phyloP scores from a whole-genome alignment of 164 flowering plant genomes.

The Liquidambar formosana region DNA sequence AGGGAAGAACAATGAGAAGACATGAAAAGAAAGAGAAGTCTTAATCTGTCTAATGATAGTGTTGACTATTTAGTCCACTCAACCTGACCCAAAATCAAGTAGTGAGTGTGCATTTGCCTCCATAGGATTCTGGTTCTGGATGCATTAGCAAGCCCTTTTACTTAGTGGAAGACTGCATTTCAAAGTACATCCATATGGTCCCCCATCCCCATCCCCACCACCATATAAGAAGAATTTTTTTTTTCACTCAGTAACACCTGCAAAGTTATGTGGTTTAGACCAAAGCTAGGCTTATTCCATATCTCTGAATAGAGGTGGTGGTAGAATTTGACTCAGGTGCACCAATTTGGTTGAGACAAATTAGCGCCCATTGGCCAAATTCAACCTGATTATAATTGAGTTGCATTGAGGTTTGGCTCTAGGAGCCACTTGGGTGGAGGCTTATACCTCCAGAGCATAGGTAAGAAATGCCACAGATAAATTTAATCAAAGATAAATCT shows the following conservation, averaged over 20 bases:
- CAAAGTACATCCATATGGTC: slow-evolving; percentile 30
- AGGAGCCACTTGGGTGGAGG: neutral
- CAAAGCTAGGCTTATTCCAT: slow-evolving; percentile 10
- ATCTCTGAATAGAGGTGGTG: slow-evolving; percentile 1
- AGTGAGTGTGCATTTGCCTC: slow-evolving; percentile 16
- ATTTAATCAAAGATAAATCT: no score
- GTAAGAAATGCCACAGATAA: no score
- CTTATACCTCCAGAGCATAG: no score
- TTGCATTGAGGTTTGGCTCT: no score
- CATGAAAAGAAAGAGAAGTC: slow-evolving; percentile 38
- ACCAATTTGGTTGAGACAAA: neutral
- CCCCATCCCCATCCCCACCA: slow-evolving; percentile 17
- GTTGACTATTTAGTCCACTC: slow-evolving; percentile 38
- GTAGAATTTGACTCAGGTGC: slow-evolving; percentile 9
- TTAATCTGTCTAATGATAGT: slow-evolving; percentile 33
- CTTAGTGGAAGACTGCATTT: slow-evolving; percentile 33
- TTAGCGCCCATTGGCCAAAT: neutral
- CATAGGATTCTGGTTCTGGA: slow-evolving; percentile 25
- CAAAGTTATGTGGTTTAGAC: slow-evolving; percentile 13
- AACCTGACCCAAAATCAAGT: slow-evolving; percentile 15
- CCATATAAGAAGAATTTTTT: neutral
- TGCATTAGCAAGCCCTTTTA: slow-evolving; percentile 11
- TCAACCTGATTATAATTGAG: neutral
- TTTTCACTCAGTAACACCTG: neutral
- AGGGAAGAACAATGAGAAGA: slow-evolving; percentile 29